Conservation (phyloP, 148 eudicot genomes). For the Vaccinium darrowii region DNA sequence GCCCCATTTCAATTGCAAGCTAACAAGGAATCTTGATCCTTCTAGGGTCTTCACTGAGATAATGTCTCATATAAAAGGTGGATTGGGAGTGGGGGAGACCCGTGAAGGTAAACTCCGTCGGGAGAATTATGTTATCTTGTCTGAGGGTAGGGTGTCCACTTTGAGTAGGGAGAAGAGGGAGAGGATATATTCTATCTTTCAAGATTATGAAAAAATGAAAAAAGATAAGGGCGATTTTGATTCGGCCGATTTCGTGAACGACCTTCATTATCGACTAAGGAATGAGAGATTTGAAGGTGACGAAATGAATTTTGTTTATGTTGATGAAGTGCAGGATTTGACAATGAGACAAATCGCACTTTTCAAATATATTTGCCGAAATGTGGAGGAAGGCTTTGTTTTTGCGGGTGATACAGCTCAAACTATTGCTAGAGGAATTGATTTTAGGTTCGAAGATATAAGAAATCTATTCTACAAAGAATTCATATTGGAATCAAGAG, state of each 20-base stretch:
- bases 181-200: constrained; percentile 51
- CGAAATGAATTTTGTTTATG: constrained; percentile 64
- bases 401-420: constrained; percentile 87
- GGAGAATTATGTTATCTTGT: constrained; percentile 46
- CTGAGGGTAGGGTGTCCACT: constrained; percentile 47
- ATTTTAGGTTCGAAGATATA: constrained; percentile 70
- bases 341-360: constrained; percentile 70
- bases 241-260: constrained; percentile 69
- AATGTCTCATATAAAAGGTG: constrained; percentile 75
- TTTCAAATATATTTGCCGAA: constrained; percentile 60
- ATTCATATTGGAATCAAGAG: constrained; percentile 39
- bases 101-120: constrained; percentile 35
- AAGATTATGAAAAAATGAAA: constrained; percentile 64
- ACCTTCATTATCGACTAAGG: constrained; percentile 56
- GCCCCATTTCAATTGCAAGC: constrained; percentile 56
- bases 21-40: constrained; percentile 67
- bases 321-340: constrained; percentile 86
- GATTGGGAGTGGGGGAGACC: constrained; percentile 35
- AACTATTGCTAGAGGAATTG: constrained; percentile 80
- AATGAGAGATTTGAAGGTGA: constrained; percentile 44
- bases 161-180: constrained; percentile 40
- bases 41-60: constrained; percentile 72
- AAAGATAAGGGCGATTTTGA: constrained; percentile 56
- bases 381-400: constrained; percentile 78
- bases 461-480: constrained; percentile 55